Base-by-base conservation (phyloP, 2,329 filamentous ascomycete species). In the Cladophialophora carrionii region DNA sequence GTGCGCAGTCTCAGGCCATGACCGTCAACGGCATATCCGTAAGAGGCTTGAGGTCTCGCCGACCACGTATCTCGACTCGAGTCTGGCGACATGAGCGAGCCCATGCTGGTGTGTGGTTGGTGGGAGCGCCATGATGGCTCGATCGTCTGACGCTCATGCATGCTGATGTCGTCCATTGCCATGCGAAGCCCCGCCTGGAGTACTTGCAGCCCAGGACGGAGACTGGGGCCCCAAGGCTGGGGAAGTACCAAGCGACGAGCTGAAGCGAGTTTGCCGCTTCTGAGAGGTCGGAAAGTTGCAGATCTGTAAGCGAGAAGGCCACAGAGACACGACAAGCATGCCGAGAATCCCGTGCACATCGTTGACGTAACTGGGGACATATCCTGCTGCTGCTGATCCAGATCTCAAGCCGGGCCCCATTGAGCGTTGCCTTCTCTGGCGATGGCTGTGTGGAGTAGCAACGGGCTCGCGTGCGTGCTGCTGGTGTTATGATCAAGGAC, bases 191-290 rank as follows among this genome's bases (percentile, higher is more conserved):
- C 57, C 58, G 34, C 59, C 48, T 29, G 46, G 37, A 51, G 55
- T 26, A 41, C 48, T 29, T 48, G 31, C 24, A 29, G 31, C 9
- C 41, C 32, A 32, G 32, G n/a, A 29, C 4, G n/a, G 52, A 54
- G 17, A 4, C 29, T 52, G 52, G 52, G 52, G 52, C 24, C 24
- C 43, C 37, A 48, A 46, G 57, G 54, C 56, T 62, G 63, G 55
- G 63, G 63, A 62, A 65, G 58, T 62, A 32, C 53, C 24, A 62
- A 56, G 63, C 63, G 58, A 65, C 46, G 63, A 43, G 54, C n/a
- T 14, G 55, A 48, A 57, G 32, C 34, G 26, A 57, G 54, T 46
- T 37, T 63, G 56, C 24, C 20, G 57, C 57, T 46, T 65, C 51
- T 65, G 41, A 61, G 43, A 52, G 32, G 29, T 17, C 32, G 54